Base-by-base conservation (phyloP, 1,139 yeast species). In the Insectozyma bohioensis region DNA sequence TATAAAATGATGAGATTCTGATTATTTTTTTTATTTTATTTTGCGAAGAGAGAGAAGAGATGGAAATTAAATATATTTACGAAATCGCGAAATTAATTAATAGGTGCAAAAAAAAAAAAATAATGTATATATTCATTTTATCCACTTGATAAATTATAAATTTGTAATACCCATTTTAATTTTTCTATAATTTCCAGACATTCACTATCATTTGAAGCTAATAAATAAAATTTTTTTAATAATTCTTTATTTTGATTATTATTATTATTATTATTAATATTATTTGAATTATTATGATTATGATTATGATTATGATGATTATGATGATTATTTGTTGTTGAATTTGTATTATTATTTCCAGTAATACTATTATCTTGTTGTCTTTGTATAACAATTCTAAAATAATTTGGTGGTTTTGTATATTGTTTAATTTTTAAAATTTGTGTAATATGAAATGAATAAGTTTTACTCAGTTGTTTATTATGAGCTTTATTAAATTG, bases 391-490 rank as follows among this genome's bases (percentile, higher is more conserved):
- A 86, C 81, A 12, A 92, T 77, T 53, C 90, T 88, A 61, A 92
- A 87, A 50, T 85, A 84, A 24, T 75, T 73, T 0, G 94, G 92
- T 19, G 82, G 77, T 49, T 88, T 85, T 24, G 61, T 70, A 34
- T 88, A 84, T 52, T 82, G 94, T 49, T 88, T 88, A 43, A 87
- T 72, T 39, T 80, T 77, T 14, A 78, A 59, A 24, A 92, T 79
- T 52, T 86, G 95, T 9, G 87, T 77, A 13, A 88, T 78, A 49
- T 88, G 95, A 56, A 90, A 86, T 0, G 95, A 83, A 21, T 90
- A 80, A 0, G 96, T 90, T 53, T 90, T 90, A 46, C 84, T 53
- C 52, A 67, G 64, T 32, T 61, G 58, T 37, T 61, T 63, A 40
- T 63, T 61, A 36, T 58, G 61, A 40, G 26, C 23, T 25, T 64